These are phyloP conservation scores for Lentinula aciculospora DNA, from an alignment of 768 basidiomycete genomes.

Conservation along the genomic window DNA sequence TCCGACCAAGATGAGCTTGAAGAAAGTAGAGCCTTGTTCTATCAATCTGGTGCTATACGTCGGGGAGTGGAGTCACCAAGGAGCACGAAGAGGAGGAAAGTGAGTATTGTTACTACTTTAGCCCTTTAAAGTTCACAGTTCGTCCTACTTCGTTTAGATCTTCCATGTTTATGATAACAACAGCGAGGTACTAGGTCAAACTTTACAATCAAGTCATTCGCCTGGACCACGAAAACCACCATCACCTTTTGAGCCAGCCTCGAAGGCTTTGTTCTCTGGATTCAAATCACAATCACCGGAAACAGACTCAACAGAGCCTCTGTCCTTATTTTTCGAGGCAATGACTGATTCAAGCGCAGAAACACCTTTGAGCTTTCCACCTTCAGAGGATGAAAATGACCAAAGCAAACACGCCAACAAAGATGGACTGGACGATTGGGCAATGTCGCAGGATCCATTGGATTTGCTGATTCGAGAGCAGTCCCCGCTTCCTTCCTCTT, in stretches of 20 bases:
- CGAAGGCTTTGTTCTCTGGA: neutral
- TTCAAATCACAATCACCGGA: neutral
- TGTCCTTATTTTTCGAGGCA: neutral
- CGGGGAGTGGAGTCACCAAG: neutral
- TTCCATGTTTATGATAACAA: neutral
- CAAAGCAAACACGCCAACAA: neutral
- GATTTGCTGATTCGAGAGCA: neutral
- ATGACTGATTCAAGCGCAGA: neutral
- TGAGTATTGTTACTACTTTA: neutral
- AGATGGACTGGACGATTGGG: neutral
- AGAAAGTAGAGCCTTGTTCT: slow-evolving; percentile 19
- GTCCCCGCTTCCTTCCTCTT: neutral
- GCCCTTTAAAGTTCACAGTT: neutral
- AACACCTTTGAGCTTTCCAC: neutral
- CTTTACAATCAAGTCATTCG: neutral
- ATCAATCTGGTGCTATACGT: slow-evolving; percentile 3
- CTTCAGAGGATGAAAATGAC: neutral
- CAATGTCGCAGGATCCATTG: slow-evolving; percentile 3
- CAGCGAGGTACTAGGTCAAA: neutral
- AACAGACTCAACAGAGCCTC: neutral
- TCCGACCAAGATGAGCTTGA: slow-evolving; percentile 60
- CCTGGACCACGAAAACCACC: neutral
- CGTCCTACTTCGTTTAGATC: neutral
- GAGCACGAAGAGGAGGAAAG: neutral
- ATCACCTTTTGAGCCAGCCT: no score